These are phyloP conservation scores for Pinus albicaulis DNA, from an alignment of 75 land plant genomes.

Conservation along the genomic window DNA sequence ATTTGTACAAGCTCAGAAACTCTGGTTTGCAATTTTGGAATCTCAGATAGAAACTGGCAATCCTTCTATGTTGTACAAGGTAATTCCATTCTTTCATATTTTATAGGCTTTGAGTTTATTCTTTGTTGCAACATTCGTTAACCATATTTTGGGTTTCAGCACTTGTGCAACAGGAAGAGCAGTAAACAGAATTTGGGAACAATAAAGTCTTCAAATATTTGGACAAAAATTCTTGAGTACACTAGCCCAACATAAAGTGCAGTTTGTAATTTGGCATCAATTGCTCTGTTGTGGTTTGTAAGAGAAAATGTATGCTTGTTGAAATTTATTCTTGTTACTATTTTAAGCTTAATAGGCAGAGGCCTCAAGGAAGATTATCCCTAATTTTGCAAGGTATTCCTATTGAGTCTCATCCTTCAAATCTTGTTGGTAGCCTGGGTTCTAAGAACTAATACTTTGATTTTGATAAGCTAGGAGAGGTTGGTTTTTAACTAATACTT, in stretches of 20 bases:
- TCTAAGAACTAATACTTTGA: conserved; percentile 33
- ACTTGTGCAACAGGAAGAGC: conserved; percentile 48
- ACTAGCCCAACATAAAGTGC: conserved; percentile 45
- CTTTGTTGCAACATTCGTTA: neutral
- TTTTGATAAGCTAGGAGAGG: conserved; percentile 47
- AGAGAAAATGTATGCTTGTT: conserved; percentile 28
- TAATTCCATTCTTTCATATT: neutral
- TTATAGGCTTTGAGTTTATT: neutral
- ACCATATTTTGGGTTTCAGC: conserved; percentile 13
- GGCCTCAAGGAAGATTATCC: neutral
- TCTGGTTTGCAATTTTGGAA: conserved; percentile 47
- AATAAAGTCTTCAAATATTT: conserved; percentile 44
- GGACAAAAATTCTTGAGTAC: conserved; percentile 45
- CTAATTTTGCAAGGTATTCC: conserved; percentile 30
- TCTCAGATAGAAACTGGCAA: conserved; percentile 50
- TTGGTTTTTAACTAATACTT: neutral
- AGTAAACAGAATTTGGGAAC: conserved; percentile 51
- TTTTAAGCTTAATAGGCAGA: neutral
- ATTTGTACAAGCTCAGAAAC: conserved; percentile 41
- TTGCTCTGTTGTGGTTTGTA: conserved; percentile 43
- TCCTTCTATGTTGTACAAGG: conserved; percentile 46
- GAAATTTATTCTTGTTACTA: neutral
- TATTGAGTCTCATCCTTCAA: conserved; percentile 41
- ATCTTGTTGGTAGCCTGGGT: conserved; percentile 46
- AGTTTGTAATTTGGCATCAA: conserved; percentile 50